Base-by-base conservation (phyloP, 192 early-diverging fungal species). In the Backusella tuberculispora region DNA sequence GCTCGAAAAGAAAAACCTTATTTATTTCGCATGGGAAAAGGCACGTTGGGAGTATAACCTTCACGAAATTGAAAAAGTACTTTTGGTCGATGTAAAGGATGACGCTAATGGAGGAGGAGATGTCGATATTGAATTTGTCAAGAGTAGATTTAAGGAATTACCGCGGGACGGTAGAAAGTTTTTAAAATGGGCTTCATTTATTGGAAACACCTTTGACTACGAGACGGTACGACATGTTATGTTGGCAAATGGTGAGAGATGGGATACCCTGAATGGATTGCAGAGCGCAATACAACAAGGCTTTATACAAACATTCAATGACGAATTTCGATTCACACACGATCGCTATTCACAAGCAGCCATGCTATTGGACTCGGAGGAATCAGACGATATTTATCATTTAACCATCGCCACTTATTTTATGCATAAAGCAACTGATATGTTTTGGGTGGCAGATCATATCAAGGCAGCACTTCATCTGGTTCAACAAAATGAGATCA, bases 291-390 rank as follows among this genome's bases (percentile, higher is more conserved):
- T 79, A 4, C 73, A 79, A 50, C 72, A 74, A 42, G 78, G 78
- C 5, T 79, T 79, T 45, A 75, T 79, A 40, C 78, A 79, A 12
- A 67, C 73, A 7, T 50, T 46, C 12, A 60, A 74, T 21, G 79
- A 81, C 48, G 75, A 77, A n/a, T 81, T 69, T 65, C 43, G 75
- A 8, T 81, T 81, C 44, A 46, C 63, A 0, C 79, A 81, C 42
- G 75, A 81, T 47, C 65, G 75, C 12, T 81, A 81, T 69, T 81
- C 75, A 5, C 79, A 77, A n/a, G 79, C 79, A 34, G 75, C 75
- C 8, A 74, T 74, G 72, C 13, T 47, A 9, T 17, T 77, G 21
- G 66, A 44, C 12, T 21, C 71, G 4, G 38, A 63, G 5, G 76
- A 69, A 19, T 15, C 19, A 14, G 34, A 66, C 15, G 66, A 76